Percentiles rank a stretch among this genome's conserved stretches.
Conservation (phyloP, 352 stramenopile species). For the Bremia lactucae region DNA sequence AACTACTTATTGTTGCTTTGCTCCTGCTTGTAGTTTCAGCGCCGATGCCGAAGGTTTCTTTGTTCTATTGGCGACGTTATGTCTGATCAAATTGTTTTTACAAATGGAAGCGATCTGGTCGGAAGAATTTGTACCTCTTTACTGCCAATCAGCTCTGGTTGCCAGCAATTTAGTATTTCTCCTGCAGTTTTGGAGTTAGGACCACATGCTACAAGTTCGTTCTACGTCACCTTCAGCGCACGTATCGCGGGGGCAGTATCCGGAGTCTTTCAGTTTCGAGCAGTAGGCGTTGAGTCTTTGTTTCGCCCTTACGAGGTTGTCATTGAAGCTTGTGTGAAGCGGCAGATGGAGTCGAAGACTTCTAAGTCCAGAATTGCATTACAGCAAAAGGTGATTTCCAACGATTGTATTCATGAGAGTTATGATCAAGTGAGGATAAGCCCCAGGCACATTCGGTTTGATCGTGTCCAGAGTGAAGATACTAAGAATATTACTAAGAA, state of each 20-base stretch:
- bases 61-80: constrained; percentile 62
- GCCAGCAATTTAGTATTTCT: constrained; percentile 71
- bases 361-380: too few relatives aligned
- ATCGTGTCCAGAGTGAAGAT: constrained; percentile 18
- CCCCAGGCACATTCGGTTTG: constrained; percentile 53
- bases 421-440: constrained; percentile 40
- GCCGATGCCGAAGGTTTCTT: constrained; percentile 55
- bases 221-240: constrained; percentile 59
- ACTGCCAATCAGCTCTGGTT: constrained; percentile 71
- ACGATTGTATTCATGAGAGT: too few relatives aligned
- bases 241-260: constrained; percentile 46
- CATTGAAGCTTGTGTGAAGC: constrained; percentile 69
- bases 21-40: constrained; percentile 25
- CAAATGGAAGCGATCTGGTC: constrained; percentile 45
- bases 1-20: background rate
- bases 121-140: constrained; percentile 67
- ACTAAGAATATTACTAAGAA: constrained; percentile 13
- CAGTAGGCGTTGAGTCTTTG: constrained; percentile 48
- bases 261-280: constrained; percentile 82
- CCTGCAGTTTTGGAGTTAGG: constrained; percentile 66
- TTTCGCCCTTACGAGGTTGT: constrained; percentile 73
- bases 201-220: constrained; percentile 46
- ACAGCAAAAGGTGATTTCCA: too few relatives aligned
- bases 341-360: constrained; percentile 21
- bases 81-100: constrained; percentile 67